Base-by-base conservation (phyloP, 345 rosid species). In the Gossypium sturtianum region DNA sequence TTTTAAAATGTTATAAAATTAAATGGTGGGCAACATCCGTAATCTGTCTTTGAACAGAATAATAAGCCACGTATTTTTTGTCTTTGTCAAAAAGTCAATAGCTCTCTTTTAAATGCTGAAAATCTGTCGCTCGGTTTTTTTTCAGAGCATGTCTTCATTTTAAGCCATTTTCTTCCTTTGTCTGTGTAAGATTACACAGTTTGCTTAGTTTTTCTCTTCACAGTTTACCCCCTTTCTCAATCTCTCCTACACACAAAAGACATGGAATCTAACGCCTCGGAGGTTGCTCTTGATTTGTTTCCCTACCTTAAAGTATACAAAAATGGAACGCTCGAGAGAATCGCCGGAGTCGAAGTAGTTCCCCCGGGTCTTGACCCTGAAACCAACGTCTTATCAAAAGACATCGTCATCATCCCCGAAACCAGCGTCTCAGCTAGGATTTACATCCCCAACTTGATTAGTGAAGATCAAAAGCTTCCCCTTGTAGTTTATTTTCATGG, bases 401-500 rank as follows among this genome's bases (percentile, higher is more conserved):
- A 93, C 81, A 82, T 84, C 74, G 49, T 83, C 16, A 80, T 93
- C 72, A 38, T 81, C 70, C 83, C 88, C 0, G 76, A 87, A 74
- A 86, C 87, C 20, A 82, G 79, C 0, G 73, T 91, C 54, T 80
- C 92, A 0, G 96, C 90, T 58, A 78, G 97, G 60, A 74, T 93
- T 63, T 93, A 91, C 82, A 80, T 81, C 41, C 94, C 96, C 22
- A 74, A 71, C 15, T 68, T 76, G 20, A 17, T 64, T 65, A 74
- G 74, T 51, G 3, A 72, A 0, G 47, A 63, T 11, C 67, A 73
- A 20, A 88, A 84, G 54, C 84, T 92, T 67, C 97, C 98, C 2
- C 85, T 94, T 16, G 87, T 85, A 12, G 75, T 92, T 44, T 94
- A 92, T 81, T 84, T 85, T 45, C 98, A 94, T 13, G 98, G 98